phyloP scores from a whole-genome alignment of 345 rosid genomes.

The Gossypium herbaceum region DNA sequence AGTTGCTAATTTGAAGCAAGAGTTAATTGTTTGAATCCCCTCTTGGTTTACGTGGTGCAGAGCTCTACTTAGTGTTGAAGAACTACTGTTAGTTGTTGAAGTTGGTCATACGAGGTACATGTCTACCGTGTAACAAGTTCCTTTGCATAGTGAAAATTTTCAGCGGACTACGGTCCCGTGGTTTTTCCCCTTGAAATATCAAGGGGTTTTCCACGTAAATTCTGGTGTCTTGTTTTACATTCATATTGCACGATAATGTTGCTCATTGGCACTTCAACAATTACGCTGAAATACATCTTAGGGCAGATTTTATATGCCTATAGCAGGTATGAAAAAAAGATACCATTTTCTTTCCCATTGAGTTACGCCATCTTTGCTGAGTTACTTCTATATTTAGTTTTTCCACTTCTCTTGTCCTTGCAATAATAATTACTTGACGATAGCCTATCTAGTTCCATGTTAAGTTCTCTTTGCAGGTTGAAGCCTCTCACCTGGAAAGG shows the following conservation, averaged over 20 bases:
- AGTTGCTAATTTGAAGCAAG: not conserved
- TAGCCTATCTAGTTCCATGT: too few relatives aligned
- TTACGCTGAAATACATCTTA: not conserved
- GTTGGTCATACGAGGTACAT: constrained; percentile 1
- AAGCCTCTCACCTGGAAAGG: too few relatives aligned
- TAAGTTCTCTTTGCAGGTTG: too few relatives aligned
- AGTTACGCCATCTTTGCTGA: too few relatives aligned
- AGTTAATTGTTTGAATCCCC: not conserved
- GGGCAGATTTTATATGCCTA: not conserved
- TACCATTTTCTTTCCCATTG: not conserved
- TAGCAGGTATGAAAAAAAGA: not conserved
- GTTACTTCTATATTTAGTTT: too few relatives aligned
- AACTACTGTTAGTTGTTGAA: not conserved
- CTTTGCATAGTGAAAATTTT: constrained; percentile 10
- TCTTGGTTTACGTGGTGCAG: not conserved
- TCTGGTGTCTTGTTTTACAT: not conserved
- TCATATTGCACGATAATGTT: not conserved
- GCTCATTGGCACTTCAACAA: not conserved
- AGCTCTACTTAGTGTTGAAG: not conserved
- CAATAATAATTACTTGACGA: too few relatives aligned
- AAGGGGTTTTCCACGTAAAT: constrained; percentile 25
- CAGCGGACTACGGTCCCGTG: constrained; percentile 17
- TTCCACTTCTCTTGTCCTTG: too few relatives aligned
- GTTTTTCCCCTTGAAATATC: constrained; percentile 1
- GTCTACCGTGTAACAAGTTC: not conserved